Percentiles rank a stretch among this genome's conserved stretches.
phyloP scores from a whole-genome alignment of 371 early-diverging fungal genomes.

The Mucor mucedo region DNA sequence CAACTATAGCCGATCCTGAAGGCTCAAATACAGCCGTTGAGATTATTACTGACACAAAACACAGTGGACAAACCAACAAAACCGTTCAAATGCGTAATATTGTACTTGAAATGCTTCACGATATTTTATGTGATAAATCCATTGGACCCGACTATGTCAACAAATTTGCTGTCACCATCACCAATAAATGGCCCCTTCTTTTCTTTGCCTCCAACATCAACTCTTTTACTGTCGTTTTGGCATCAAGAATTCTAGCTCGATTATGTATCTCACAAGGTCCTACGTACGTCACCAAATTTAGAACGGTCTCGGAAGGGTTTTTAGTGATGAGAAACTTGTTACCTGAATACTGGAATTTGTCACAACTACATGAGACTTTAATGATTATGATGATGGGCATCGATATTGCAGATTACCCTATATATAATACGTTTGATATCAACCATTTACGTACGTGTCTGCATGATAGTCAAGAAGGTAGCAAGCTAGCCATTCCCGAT shows the following conservation, averaged over 20 bases:
- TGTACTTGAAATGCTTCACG: slow-evolving; percentile 74
- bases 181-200: slow-evolving; percentile 75
- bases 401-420: slow-evolving; percentile 60
- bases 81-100: slow-evolving; percentile 66
- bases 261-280: slow-evolving; percentile 60
- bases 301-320: slow-evolving; percentile 65
- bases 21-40: not conserved
- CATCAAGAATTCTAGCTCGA: slow-evolving; percentile 63
- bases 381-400: slow-evolving; percentile 64
- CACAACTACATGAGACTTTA: slow-evolving; percentile 65
- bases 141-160: slow-evolving; percentile 26
- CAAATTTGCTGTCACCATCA: slow-evolving; percentile 66
- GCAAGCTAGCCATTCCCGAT: slow-evolving; percentile 39
- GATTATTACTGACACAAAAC: slow-evolving; percentile 50
- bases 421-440: slow-evolving; percentile 55
- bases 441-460: slow-evolving; percentile 48
- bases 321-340: slow-evolving; percentile 59
- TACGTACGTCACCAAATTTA: slow-evolving; percentile 60
- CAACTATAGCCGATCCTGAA: slow-evolving; percentile 10
- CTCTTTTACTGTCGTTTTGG: slow-evolving; percentile 63
- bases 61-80: slow-evolving; percentile 35
- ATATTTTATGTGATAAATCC: slow-evolving; percentile 63
- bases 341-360: slow-evolving; percentile 65
- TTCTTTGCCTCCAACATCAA: slow-evolving; percentile 65
- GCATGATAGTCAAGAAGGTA: slow-evolving; percentile 18